phyloP scores from a whole-genome alignment of 2,329 filamentous ascomycete species.

The Lizonia empirigonia region DNA sequence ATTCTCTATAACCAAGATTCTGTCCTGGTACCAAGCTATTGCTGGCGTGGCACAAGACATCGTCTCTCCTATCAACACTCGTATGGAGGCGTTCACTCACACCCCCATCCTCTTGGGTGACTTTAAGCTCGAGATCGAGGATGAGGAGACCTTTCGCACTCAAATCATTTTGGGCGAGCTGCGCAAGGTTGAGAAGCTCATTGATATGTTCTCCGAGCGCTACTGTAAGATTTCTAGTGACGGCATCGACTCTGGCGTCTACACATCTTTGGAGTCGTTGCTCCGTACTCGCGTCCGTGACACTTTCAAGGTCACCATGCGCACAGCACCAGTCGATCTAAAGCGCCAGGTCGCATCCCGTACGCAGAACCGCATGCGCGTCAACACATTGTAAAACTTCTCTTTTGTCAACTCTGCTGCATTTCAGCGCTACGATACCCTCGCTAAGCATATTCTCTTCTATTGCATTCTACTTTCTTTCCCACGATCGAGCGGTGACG shows the following conservation, averaged over 20 bases:
- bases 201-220: constrained; percentile 45
- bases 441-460: constrained; percentile 5
- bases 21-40: constrained; percentile 47
- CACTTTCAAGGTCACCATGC: constrained; percentile 47
- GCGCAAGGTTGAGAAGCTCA: constrained; percentile 46
- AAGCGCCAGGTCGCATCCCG: constrained; percentile 43
- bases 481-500: constrained; percentile 2
- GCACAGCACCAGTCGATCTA: constrained; percentile 42
- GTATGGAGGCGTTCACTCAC: constrained; percentile 37
- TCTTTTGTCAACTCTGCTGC: constrained; percentile 5
- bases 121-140: constrained; percentile 34
- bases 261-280: constrained; percentile 37
- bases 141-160: constrained; percentile 39
- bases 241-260: constrained; percentile 39
- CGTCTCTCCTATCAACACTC: constrained; percentile 28
- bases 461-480: not conserved
- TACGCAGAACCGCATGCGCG: constrained; percentile 34
- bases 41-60: constrained; percentile 31
- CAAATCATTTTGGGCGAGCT: constrained; percentile 43
- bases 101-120: constrained; percentile 33
- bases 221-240: constrained; percentile 39
- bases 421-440: constrained; percentile 17
- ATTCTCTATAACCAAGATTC: constrained; percentile 43
- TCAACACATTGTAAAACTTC: constrained; percentile 36
- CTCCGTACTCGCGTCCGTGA: constrained; percentile 45